phyloP scores from a whole-genome alignment of 2,329 filamentous ascomycete genomes.

The Aspergillus ochraceoroseus region DNA sequence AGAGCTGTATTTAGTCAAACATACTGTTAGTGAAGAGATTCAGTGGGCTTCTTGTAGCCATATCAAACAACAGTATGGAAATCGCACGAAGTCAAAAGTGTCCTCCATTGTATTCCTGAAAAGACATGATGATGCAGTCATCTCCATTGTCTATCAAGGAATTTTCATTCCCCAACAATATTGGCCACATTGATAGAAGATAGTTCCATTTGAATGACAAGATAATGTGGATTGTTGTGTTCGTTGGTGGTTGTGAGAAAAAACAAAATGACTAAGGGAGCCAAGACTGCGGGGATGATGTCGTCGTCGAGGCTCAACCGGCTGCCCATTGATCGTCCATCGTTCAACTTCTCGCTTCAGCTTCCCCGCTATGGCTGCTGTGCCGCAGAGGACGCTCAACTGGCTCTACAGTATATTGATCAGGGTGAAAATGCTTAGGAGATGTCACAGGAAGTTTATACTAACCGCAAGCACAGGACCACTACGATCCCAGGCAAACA shows the following conservation, averaged over 20 bases:
- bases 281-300: constrained; percentile 14
- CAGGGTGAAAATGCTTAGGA: constrained; percentile 49
- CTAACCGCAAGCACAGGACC: constrained; percentile 28
- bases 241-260: neutral
- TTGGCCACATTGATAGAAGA: too few relatives aligned
- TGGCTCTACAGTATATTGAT: constrained; percentile 92
- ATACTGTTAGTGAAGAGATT: too few relatives aligned
- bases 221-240: neutral
- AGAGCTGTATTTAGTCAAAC: too few relatives aligned
- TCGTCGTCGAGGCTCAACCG: constrained; percentile 5
- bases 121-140: too few relatives aligned
- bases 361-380: constrained; percentile 51
- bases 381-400: constrained; percentile 84
- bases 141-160: too few relatives aligned
- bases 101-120: too few relatives aligned
- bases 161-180: too few relatives aligned
- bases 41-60: too few relatives aligned
- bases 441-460: constrained; percentile 3
- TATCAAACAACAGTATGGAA: too few relatives aligned
- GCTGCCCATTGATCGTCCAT: constrained; percentile 9
- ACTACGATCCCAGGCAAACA: constrained; percentile 58
- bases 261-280: constrained; percentile 5
- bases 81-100: too few relatives aligned
- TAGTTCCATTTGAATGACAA: too few relatives aligned
- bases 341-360: constrained; percentile 8